Evolutionary conservation across 257 asterid species (phyloP).

Genomic region (Nicotiana knightiana): DNA sequence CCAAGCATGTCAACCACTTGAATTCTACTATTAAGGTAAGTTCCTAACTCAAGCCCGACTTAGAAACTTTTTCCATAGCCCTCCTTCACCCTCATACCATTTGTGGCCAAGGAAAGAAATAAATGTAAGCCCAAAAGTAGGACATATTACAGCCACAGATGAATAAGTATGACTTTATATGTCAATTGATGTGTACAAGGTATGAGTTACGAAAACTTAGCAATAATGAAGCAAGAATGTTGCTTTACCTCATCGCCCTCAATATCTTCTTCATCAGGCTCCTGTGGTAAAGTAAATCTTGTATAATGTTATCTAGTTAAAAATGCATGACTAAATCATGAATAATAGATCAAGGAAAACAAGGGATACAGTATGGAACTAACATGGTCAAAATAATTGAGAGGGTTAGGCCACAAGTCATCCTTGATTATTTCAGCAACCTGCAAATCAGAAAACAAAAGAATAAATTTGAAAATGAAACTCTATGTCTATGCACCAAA

Average conservation of each 20-base stretch:
- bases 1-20: too few relatives aligned
- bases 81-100: not conserved
- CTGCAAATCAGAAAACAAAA: conserved; percentile 21
- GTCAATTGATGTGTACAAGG: not conserved
- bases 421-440: conserved; percentile 79
- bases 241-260: conserved; percentile 47
- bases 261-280: conserved; percentile 55
- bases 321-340: not conserved
- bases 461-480: not conserved
- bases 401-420: conserved; percentile 73
- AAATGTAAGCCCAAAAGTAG: not conserved
- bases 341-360: not conserved
- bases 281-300: conserved; percentile 25
- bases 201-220: not conserved
- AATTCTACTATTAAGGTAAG: too few relatives aligned
- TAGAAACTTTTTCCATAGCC: not conserved
- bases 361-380: conserved; percentile 9
- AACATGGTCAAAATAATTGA: conserved; percentile 51
- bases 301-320: not conserved
- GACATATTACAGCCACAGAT: not conserved
- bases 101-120: not conserved
- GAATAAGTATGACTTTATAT: not conserved
- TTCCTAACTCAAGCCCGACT: not conserved
- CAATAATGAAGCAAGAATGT: conserved; percentile 3
- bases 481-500: not conserved